Evolutionary conservation across 805 yeast genomes (phyloP).

Genomic region (Hemisphaericaspora nanyangensis): DNA sequence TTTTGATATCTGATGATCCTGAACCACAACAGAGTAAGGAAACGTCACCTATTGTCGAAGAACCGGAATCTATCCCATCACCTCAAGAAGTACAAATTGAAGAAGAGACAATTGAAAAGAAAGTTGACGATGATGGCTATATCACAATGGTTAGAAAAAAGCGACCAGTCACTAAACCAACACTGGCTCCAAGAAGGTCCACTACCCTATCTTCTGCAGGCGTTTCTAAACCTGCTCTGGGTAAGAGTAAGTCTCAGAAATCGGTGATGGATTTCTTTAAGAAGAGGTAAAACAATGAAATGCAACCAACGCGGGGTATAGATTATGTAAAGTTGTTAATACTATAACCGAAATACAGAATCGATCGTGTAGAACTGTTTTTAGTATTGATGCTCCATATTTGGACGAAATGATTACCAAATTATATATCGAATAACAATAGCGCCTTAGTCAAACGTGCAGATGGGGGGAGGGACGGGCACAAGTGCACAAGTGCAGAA

Average conservation of each 20-base stretch:
- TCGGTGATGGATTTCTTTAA: slow-evolving; percentile 49
- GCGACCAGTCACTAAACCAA: slow-evolving; percentile 9
- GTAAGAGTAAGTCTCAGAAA: slow-evolving; percentile 27
- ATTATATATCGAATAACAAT: no score
- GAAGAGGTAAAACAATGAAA: slow-evolving; percentile 29
- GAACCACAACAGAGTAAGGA: slow-evolving; percentile 1
- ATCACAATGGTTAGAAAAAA: slow-evolving; percentile 33
- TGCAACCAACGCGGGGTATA: no score
- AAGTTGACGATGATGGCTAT: slow-evolving; percentile 51
- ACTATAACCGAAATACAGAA: no score
- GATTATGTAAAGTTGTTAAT: no score
- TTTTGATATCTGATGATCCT: slow-evolving; percentile 4
- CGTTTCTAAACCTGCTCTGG: neutral
- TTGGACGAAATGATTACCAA: no score
- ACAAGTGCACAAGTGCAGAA: no score
- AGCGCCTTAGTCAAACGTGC: no score
- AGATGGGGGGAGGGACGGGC: no score
- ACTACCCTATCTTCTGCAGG: neutral
- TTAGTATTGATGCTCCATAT: no score
- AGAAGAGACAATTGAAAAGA: slow-evolving; percentile 10
- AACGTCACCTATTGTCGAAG: neutral
- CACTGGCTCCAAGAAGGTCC: slow-evolving; percentile 6
- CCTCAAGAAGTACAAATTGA: slow-evolving; percentile 3
- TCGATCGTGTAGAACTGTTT: no score
- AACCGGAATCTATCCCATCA: neutral